Percentiles rank a stretch among this genome's conserved stretches.
These are phyloP conservation scores for Fusarium pilosicola DNA, from an alignment of 2,329 filamentous ascomycete species.

Conservation along the genomic window DNA sequence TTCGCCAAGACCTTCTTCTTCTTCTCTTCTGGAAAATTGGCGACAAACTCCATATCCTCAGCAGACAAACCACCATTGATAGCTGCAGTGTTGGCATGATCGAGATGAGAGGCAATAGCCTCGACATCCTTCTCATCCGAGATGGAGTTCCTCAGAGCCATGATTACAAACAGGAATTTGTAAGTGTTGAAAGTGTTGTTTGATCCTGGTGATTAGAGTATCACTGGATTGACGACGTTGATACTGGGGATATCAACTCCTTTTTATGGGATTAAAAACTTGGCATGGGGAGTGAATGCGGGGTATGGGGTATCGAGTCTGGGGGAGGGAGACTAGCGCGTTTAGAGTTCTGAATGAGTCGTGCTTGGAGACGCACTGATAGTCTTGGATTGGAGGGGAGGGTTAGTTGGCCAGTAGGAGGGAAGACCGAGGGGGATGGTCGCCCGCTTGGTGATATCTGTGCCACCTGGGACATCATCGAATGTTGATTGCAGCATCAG, in stretches of 20 bases:
- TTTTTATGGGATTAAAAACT: constrained; percentile 15
- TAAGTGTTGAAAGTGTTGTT: not conserved
- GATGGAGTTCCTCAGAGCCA: constrained; percentile 14
- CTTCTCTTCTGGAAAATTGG: constrained; percentile 33
- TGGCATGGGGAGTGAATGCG: not conserved
- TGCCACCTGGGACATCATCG: not conserved
- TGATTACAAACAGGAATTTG: not conserved
- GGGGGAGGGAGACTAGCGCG: constrained; percentile 4
- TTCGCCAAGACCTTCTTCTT: constrained; percentile 36
- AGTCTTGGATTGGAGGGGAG: not conserved
- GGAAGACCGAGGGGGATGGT: constrained; percentile 6
- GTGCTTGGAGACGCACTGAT: not conserved
- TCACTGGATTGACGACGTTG: not conserved
- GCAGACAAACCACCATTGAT: constrained; percentile 7
- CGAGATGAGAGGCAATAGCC: constrained; percentile 22
- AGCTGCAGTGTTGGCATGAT: not conserved
- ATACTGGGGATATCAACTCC: not conserved
- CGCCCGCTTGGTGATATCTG: not conserved
- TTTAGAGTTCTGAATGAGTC: not conserved
- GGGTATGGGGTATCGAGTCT: constrained; percentile 27
- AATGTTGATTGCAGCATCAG: not conserved
- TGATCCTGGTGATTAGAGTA: not conserved
- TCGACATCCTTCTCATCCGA: constrained; percentile 34
- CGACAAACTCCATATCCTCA: constrained; percentile 35
- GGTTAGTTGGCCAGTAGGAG: constrained; percentile 8